Evolutionary conservation across 305 asterid genomes (phyloP).

Genomic region (Striga hermonthica): DNA sequence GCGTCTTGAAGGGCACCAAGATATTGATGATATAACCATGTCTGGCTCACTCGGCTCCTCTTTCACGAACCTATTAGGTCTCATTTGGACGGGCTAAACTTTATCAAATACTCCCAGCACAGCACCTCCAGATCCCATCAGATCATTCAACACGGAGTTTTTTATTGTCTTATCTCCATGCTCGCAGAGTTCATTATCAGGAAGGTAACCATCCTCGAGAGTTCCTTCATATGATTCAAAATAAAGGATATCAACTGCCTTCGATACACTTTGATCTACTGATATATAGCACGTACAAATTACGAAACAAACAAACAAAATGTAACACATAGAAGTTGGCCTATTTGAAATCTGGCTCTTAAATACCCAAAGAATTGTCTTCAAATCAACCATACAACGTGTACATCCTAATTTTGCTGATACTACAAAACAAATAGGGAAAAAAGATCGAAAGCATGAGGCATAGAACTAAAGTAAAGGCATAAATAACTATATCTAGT

Average conservation of each 20-base stretch:
- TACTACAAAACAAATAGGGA: not conserved
- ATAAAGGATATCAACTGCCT: conserved; percentile 94
- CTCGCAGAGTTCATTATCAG: conserved; percentile 89
- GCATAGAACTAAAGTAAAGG: conserved; percentile 13
- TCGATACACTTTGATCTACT: conserved; percentile 93
- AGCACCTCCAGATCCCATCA: no score
- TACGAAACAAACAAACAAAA: conserved; percentile 28
- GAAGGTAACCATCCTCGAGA: conserved; percentile 94
- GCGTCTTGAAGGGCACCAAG: no score
- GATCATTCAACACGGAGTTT: no score
- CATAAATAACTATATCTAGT: conserved; percentile 1
- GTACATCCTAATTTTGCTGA: conserved; percentile 10
- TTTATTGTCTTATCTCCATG: no score
- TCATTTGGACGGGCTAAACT: no score
- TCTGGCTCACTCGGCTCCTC: no score
- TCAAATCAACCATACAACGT: conserved; percentile 10
- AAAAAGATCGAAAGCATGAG: conserved; percentile 8
- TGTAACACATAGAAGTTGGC: conserved; percentile 3
- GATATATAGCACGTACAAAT: conserved; percentile 29
- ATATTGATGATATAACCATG: no score
- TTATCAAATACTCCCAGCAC: no score
- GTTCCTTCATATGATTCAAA: conserved; percentile 99
- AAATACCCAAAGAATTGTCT: conserved; percentile 17
- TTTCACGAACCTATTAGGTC: no score
- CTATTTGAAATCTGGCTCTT: conserved; percentile 17